phyloP scores from a whole-genome alignment of 495 filamentous ascomycete species.

The Neurospora sp. region DNA sequence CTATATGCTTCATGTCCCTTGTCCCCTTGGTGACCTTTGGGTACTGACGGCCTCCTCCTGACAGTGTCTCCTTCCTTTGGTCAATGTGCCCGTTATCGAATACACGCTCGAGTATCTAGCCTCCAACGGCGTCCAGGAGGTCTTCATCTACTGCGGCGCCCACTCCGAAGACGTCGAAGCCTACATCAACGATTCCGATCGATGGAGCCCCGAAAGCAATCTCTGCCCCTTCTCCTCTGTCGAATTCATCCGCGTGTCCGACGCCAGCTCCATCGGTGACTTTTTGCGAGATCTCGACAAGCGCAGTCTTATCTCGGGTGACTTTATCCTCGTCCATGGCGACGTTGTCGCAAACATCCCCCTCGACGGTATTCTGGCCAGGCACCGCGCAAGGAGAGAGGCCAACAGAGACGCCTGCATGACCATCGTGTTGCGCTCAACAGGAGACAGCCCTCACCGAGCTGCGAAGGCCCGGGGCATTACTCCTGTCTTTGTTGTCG shows the following conservation, averaged over 20 bases:
- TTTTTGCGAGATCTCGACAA: slow-evolving; percentile 90
- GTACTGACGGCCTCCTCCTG: slow-evolving; percentile 1
- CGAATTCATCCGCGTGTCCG: slow-evolving; percentile 76
- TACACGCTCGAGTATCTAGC: slow-evolving; percentile 96
- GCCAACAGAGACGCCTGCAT: slow-evolving; percentile 93
- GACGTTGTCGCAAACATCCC: slow-evolving; percentile 89
- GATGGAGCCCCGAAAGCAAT: slow-evolving; percentile 32
- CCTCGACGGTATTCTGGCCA: slow-evolving; percentile 65
- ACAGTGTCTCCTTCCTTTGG: slow-evolving; percentile 87
- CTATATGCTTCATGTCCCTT: not conserved
- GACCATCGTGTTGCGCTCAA: slow-evolving; percentile 86
- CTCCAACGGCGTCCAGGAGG: slow-evolving; percentile 81
- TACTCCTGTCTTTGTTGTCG: slow-evolving; percentile 76
- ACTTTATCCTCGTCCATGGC: slow-evolving; percentile 88
- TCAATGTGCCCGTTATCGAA: slow-evolving; percentile 90
- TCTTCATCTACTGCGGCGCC: slow-evolving; percentile 82
- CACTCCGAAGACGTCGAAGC: slow-evolving; percentile 84
- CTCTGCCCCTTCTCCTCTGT: slow-evolving; percentile 79
- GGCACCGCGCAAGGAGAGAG: slow-evolving; percentile 70
- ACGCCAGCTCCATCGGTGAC: slow-evolving; percentile 77
- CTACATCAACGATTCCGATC: slow-evolving; percentile 51
- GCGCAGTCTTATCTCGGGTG: slow-evolving; percentile 72
- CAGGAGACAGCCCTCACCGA: slow-evolving; percentile 55
- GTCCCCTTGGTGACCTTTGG: not conserved
- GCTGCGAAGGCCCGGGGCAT: slow-evolving; percentile 58